These are phyloP conservation scores for Aspergillus cavernicola DNA, from an alignment of 495 filamentous ascomycete species.

Conservation along the genomic window DNA sequence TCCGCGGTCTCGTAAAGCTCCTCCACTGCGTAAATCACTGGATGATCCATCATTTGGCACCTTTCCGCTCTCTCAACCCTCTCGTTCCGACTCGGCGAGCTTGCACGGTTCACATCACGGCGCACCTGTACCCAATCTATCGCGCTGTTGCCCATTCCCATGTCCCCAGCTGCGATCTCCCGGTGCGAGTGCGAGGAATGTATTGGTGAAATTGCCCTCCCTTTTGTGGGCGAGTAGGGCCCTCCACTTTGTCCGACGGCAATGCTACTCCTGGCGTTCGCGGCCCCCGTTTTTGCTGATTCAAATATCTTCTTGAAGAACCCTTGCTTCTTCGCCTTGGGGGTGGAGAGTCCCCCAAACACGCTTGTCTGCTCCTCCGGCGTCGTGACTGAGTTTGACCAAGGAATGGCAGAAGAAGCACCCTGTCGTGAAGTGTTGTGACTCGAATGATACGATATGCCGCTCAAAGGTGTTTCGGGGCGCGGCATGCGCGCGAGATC, in stretches of 20 bases:
- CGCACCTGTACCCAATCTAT: slow-evolving; percentile 96
- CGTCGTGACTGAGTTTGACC: slow-evolving; percentile 32
- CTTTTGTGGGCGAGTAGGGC: slow-evolving; percentile 48
- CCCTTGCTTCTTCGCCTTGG: slow-evolving; percentile 85
- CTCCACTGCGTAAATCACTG: slow-evolving; percentile 83
- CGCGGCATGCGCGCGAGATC: slow-evolving; percentile 43
- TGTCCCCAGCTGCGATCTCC: slow-evolving; percentile 60
- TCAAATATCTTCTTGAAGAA: slow-evolving; percentile 98
- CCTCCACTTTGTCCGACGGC: slow-evolving; percentile 56
- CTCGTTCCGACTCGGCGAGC: slow-evolving; percentile 86
- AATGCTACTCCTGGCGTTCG: slow-evolving; percentile 82
- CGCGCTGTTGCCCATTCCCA: slow-evolving; percentile 55
- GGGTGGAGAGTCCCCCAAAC: slow-evolving; percentile 78
- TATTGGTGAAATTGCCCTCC: slow-evolving; percentile 31
- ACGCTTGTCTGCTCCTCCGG: slow-evolving; percentile 48
- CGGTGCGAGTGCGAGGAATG: slow-evolving; percentile 31
- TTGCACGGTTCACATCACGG: slow-evolving; percentile 91
- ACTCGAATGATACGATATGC: slow-evolving; percentile 79
- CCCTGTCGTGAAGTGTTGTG: slow-evolving; percentile 63
- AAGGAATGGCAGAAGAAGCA: slow-evolving; percentile 45
- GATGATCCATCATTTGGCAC: slow-evolving; percentile 91
- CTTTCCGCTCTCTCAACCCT: slow-evolving; percentile 80
- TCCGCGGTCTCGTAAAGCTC: slow-evolving; percentile 79
- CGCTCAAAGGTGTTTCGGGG: slow-evolving; percentile 69
- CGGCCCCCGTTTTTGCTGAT: slow-evolving; percentile 88